Percentiles rank a stretch among this genome's conserved stretches.
Conservation (phyloP, 352 stramenopile genomes). For the Phytophthora fragariaefolia region DNA sequence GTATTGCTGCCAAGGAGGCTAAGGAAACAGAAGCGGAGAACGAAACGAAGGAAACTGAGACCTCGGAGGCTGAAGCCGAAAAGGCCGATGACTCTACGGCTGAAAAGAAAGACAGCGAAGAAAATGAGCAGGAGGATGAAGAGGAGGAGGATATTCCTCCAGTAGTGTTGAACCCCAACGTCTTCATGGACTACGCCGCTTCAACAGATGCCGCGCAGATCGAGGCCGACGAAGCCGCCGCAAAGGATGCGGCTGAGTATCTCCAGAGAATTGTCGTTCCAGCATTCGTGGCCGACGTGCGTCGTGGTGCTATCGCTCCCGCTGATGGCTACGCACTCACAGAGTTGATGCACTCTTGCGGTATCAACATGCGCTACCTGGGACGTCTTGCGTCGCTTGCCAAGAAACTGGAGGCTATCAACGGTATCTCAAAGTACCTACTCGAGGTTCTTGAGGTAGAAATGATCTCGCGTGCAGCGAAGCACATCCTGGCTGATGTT, state of each 20-base stretch:
- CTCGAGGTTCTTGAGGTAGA: conserved; percentile 96
- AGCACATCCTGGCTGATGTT: conserved; percentile 84
- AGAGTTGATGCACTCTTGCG: conserved; percentile 94
- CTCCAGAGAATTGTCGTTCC: conserved; percentile 88
- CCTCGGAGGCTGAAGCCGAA: conserved; percentile 20
- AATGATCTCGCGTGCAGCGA: conserved; percentile 94
- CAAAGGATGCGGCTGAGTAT: conserved; percentile 83
- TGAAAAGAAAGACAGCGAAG: conserved; percentile 37
- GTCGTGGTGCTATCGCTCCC: conserved; percentile 78
- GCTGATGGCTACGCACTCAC: conserved; percentile 93
- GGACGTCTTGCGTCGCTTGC: conserved; percentile 91
- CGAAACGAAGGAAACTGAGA: conserved; percentile 19
- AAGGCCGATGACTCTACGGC: conserved; percentile 28
- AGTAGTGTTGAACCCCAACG: conserved; percentile 86
- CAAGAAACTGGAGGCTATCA: conserved; percentile 87
- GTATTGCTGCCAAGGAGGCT: conserved; percentile 53
- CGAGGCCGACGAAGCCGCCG: conserved; percentile 69
- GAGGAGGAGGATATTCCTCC: conserved; percentile 62
- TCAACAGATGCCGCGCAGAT: conserved; percentile 74
- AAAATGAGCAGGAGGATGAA: conserved; percentile 48
- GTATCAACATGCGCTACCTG: conserved; percentile 98
- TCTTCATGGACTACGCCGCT: conserved; percentile 90
- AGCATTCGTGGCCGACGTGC: conserved; percentile 85
- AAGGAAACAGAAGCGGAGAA: conserved; percentile 51
- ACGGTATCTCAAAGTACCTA: conserved; percentile 92